Conservation (phyloP, 352 stramenopile genomes). For the Pythium insidiosum region DNA sequence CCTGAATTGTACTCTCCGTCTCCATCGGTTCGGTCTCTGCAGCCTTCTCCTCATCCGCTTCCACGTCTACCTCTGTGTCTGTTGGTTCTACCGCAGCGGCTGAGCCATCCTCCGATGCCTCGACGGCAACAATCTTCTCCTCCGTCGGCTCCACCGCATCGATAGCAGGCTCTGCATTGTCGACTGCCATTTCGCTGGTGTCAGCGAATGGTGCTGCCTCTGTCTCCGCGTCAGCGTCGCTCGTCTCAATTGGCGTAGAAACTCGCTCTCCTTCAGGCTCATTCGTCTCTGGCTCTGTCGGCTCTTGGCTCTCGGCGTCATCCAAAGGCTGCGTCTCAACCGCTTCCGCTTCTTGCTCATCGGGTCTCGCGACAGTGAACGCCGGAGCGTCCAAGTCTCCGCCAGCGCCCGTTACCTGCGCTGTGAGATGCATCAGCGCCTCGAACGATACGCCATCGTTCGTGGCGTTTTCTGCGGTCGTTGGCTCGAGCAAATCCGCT, state of each 20-base stretch:
- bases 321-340: too few species aligned
- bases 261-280: too few species aligned
- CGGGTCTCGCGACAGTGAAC: neutral
- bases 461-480: neutral
- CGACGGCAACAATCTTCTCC: constrained; percentile 1
- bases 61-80: constrained; percentile 1
- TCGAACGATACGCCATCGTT: constrained; percentile 9
- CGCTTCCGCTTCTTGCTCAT: neutral
- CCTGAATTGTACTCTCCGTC: neutral
- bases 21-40: neutral
- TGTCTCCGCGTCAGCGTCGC: constrained; percentile 10
- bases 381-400: neutral
- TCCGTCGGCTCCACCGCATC: constrained; percentile 7
- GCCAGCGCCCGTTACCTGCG: constrained; percentile 9
- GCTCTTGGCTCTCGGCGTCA: too few species aligned
- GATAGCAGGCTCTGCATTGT: constrained; percentile 22
- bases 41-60: neutral
- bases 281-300: too few species aligned
- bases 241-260: neutral
- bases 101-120: constrained; percentile 1
- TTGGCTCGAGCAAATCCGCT: neutral
- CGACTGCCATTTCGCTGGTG: neutral
- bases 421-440: constrained; percentile 14
- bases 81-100: neutral
- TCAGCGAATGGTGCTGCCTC: neutral